Base-by-base conservation (phyloP, 805 yeast species). In the Wickerhamomyces rabaulensis region DNA sequence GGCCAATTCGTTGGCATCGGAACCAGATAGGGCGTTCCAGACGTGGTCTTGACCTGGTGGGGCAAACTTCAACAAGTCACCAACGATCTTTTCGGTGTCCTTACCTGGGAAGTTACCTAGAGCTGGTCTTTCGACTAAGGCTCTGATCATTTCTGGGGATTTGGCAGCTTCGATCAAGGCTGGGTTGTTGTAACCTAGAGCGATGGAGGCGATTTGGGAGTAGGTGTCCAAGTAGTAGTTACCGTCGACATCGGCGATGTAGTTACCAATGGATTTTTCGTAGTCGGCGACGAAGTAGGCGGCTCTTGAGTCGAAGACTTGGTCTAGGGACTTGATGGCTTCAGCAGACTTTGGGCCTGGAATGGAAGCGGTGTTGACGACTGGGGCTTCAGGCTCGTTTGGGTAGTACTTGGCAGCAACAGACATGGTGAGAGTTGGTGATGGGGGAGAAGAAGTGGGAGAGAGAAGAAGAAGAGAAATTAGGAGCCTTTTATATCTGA, bases 1-100 rank as follows among this genome's bases (percentile, higher is more conserved):
- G 19, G 95, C 95, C 61, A 85, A 75, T 68, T 87, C 95, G 64
- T 86, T 86, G 57, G 95, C 95, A 61, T 87, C 95, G 38, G 94
- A 87, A 54, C 95, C 95, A 17, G 90, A 79, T 53, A 87, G 71
- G 42, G 86, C 92, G 26, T 85, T 77, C 91, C 94, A 88, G 47
- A 88, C 78, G 56, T 78, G 71, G 57, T 72, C 75, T 68, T 82
- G 84, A 53, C 90, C 91, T 64, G 78, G 78, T 61, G 95, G 95
- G 44, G 95, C 95, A 55, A 74, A 81, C 51, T 80, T 74, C 54
- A 86, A 69, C 39, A 74, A 54, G 20, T 55, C 54, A 46, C 46
- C 49, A 44, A 61, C 47, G 54, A 87, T 75, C 40, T 81, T 84
- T 62, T 79, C 79, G 49, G 75, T 73, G 58, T 85, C 90, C 49